Evolutionary conservation across 2,329 filamentous ascomycete genomes (phyloP).

Genomic region (Microcyclospora tardicrescens): DNA sequence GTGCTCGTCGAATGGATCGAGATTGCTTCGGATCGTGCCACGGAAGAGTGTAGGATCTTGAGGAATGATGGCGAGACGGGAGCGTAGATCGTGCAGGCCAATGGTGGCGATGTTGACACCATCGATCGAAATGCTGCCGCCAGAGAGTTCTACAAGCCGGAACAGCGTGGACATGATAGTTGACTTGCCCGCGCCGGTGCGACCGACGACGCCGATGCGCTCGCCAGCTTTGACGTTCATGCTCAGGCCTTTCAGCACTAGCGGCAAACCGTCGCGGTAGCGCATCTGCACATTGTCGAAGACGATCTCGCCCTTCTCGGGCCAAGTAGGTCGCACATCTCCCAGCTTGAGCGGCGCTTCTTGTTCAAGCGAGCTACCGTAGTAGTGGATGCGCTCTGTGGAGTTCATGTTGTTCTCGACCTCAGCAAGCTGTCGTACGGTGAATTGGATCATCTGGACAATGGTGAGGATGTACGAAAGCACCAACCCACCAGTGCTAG

Average conservation of each 20-base stretch:
- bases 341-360: slow-evolving; percentile 70
- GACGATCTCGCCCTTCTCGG: slow-evolving; percentile 60
- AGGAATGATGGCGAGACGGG: slow-evolving; percentile 62
- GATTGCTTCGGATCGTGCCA: slow-evolving; percentile 65
- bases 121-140: slow-evolving; percentile 37
- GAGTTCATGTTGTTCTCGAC: slow-evolving; percentile 98
- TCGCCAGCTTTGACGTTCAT: slow-evolving; percentile 66
- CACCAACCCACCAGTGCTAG: slow-evolving; percentile 75
- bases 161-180: slow-evolving; percentile 76
- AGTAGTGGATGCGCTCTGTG: slow-evolving; percentile 82
- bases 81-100: slow-evolving; percentile 62
- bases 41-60: slow-evolving; percentile 76
- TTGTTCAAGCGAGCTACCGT: slow-evolving; percentile 73
- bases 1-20: slow-evolving; percentile 71
- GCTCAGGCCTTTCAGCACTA: slow-evolving; percentile 36
- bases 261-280: slow-evolving; percentile 36
- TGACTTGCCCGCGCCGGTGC: slow-evolving; percentile 71
- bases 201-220: slow-evolving; percentile 67
- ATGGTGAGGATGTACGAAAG: slow-evolving; percentile 88
- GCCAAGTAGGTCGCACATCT: slow-evolving; percentile 65
- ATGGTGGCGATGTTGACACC: slow-evolving; percentile 52
- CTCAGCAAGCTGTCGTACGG: slow-evolving; percentile 82
- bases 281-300: slow-evolving; percentile 40
- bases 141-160: slow-evolving; percentile 45
- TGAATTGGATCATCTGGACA: slow-evolving; percentile 92